Base-by-base conservation (phyloP, 768 basidiomycete species). In the Roridomyces roridus region DNA sequence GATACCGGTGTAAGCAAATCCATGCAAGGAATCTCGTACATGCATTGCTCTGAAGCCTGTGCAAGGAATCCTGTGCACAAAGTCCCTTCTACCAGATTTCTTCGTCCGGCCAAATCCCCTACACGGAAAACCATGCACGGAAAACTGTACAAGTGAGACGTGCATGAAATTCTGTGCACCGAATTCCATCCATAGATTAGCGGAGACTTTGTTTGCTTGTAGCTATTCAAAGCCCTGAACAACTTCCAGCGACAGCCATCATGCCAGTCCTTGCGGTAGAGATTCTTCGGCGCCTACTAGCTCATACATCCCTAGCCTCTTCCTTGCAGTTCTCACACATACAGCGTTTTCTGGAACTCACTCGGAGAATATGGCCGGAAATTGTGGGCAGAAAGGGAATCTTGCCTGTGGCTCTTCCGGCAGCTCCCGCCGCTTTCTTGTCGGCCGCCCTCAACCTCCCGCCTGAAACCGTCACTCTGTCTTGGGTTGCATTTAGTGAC, bases 401-500 rank as follows among this genome's bases (percentile, higher is more conserved):
- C 17, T 14, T 41, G 2, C 52, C 52, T 0, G 20, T 20, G 15
- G 14, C n/a, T 7, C 52, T 47, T 8, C 45, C 45, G 20, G 20
- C 35, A 14, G 36, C 24, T 31, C 1, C 37, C 24, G 37, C 45
- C 5, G 25, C 44, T 2, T 46, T 54, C 12, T 26, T 54, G n/a
- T 54, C 52, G 1, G 17, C 52, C 1, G 52, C 46, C 8, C 39
- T 54, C 8, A 14, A 14, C n/a, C 45, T 54, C 9, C 8, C 6
- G 7, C 44, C 26, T 1, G 28, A 26, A 6, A 26, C 46, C 4
- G 18, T 54, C 11, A 21, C 20, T 2, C 44, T 54, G 1, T 54
- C 44, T 34, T 54, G 45, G 52, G 12, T 47, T 3, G 52, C 52
- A 2, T 54, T 54, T 18, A 40, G 52, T 18, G 45, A 54, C 7